phyloP scores from a whole-genome alignment of 768 basidiomycete species.

The Psilocybe cyanescens region DNA sequence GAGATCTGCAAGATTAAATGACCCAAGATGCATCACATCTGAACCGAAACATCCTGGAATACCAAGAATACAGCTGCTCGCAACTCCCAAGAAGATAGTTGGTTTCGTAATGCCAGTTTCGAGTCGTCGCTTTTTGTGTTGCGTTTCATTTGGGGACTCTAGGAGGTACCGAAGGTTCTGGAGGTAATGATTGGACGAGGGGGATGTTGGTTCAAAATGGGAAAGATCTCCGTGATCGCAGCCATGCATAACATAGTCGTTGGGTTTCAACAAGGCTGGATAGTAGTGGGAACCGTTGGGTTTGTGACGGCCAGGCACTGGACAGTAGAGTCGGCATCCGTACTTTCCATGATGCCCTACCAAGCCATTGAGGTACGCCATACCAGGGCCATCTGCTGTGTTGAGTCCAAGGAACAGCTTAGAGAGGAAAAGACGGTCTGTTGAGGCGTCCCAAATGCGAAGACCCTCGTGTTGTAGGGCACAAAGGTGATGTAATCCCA shows the following conservation, averaged over 20 bases:
- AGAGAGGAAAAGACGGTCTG: constrained; percentile 1
- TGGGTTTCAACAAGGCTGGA: constrained; percentile 30
- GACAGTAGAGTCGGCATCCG: constrained; percentile 38
- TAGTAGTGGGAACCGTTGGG: constrained; percentile 33
- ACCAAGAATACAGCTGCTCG: constrained; percentile 13
- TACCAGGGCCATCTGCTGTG: constrained; percentile 33
- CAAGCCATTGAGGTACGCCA: constrained; percentile 29
- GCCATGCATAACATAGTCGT: constrained; percentile 18
- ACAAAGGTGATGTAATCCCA: constrained; percentile 34
- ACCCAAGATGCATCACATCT: constrained; percentile 43
- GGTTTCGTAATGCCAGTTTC: constrained; percentile 10
- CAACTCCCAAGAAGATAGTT: constrained; percentile 8
- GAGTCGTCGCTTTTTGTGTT: constrained; percentile 8
- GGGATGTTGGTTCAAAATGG: constrained; percentile 3
- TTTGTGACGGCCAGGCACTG: constrained; percentile 33
- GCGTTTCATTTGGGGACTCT: constrained; percentile 8
- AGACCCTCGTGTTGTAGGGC: constrained; percentile 34
- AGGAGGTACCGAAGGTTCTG: not conserved
- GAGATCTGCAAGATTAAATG: constrained; percentile 42
- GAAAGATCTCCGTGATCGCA: constrained; percentile 15
- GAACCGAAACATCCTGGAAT: constrained; percentile 33
- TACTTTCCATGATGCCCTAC: constrained; percentile 28
- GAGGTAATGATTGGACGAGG: not conserved
- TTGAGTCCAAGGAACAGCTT: constrained; percentile 10
- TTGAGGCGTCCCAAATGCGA: constrained; percentile 24